phyloP scores from a whole-genome alignment of 2,329 filamentous ascomycete genomes.

The Colletotrichum sp. region DNA sequence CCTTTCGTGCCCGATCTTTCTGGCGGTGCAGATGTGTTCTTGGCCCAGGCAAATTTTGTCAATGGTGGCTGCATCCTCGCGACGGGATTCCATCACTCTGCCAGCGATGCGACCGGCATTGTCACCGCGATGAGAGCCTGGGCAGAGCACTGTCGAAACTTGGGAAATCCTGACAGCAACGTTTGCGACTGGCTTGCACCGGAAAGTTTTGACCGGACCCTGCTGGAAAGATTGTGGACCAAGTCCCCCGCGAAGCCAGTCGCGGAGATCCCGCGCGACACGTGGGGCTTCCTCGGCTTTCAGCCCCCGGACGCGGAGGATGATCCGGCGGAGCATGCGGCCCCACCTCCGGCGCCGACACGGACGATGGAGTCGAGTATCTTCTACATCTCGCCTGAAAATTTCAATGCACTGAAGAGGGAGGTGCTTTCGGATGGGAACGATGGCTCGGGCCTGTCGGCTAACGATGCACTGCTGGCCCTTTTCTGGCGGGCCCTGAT shows the following conservation, averaged over 20 bases:
- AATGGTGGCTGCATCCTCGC: conserved; percentile 31
- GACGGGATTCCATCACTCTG: conserved; percentile 10
- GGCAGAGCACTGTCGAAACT: conserved; percentile 34
- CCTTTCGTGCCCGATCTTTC: conserved; percentile 24
- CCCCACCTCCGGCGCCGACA: not conserved
- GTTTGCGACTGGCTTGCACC: conserved; percentile 31
- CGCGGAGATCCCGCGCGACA: conserved; percentile 24
- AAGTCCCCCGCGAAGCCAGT: conserved; percentile 25
- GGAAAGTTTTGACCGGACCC: conserved; percentile 33
- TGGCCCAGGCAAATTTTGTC: conserved; percentile 36
- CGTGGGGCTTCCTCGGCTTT: conserved; percentile 30
- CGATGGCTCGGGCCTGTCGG: conserved; percentile 30
- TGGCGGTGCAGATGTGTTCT: conserved; percentile 28
- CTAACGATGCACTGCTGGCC: conserved; percentile 44
- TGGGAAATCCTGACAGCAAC: conserved; percentile 14
- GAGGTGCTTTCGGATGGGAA: conserved; percentile 29
- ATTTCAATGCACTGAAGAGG: conserved; percentile 32
- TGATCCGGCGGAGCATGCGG: not conserved
- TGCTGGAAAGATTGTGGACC: conserved; percentile 31
- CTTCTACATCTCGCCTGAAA: not conserved
- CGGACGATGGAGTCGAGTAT: not conserved
- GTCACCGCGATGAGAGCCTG: conserved; percentile 32
- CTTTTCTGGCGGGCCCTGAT: conserved; percentile 43
- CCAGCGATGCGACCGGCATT: conserved; percentile 30
- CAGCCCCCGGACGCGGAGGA: conserved; percentile 9